A percentile compares a stretch with the other conserved stretches of the same genome.
Conservation (phyloP, 1,139 yeast genomes). For the Taiozyma sp. region DNA sequence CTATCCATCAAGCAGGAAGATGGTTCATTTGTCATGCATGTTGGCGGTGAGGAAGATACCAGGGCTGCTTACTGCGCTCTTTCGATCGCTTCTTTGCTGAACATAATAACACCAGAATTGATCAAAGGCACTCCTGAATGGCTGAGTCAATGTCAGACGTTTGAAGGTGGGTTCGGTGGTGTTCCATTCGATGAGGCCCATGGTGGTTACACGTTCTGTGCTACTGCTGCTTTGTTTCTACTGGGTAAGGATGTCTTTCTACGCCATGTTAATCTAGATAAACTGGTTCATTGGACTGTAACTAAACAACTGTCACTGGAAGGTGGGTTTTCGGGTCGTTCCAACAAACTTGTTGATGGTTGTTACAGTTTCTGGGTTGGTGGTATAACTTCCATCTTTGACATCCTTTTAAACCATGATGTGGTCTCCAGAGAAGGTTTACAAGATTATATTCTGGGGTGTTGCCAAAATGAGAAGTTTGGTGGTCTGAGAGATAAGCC, state of each 20-base stretch:
- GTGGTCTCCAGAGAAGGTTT: slow-evolving; percentile 46
- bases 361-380: slow-evolving; percentile 98
- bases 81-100: slow-evolving; percentile 63
- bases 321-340: slow-evolving; percentile 86
- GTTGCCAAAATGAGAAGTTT: slow-evolving; percentile 54
- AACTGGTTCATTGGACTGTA: slow-evolving; percentile 57
- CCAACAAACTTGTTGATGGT: slow-evolving; percentile 92
- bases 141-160: slow-evolving; percentile 74
- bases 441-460: slow-evolving; percentile 59
- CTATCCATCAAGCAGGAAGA: slow-evolving; percentile 52
- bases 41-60: slow-evolving; percentile 80
- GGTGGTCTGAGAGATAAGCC: slow-evolving; percentile 94
- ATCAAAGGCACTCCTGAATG: slow-evolving; percentile 48
- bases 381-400: slow-evolving; percentile 61
- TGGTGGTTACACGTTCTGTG: slow-evolving; percentile 95
- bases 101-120: slow-evolving; percentile 60
- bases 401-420: slow-evolving; percentile 34
- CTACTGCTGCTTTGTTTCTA: slow-evolving; percentile 60
- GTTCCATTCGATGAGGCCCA: slow-evolving; percentile 84
- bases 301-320: slow-evolving; percentile 65
- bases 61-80: slow-evolving; percentile 86
- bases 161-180: slow-evolving; percentile 94
- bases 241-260: slow-evolving; percentile 25
- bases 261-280: slow-evolving; percentile 34
- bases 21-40: slow-evolving; percentile 74